These are phyloP conservation scores for Fusarium dimerum DNA, from an alignment of 2,329 filamentous ascomycete genomes.

Conservation along the genomic window DNA sequence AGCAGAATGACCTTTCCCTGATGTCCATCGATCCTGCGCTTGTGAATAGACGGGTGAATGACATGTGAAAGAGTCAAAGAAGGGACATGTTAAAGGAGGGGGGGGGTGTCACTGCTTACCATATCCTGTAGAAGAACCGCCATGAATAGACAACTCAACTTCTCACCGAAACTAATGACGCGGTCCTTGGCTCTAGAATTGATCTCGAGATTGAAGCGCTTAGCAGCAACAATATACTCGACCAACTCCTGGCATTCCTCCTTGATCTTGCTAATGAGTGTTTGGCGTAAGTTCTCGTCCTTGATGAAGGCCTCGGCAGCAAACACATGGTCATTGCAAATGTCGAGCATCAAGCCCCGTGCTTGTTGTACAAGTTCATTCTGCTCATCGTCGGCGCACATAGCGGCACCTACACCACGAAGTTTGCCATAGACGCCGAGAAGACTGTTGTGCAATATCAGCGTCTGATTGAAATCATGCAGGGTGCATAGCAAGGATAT, in stretches of 20 bases:
- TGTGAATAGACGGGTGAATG: neutral
- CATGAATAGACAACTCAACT: slow-evolving; percentile 92
- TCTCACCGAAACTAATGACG: slow-evolving; percentile 94
- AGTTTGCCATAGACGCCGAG: slow-evolving; percentile 62
- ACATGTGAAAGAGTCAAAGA: neutral
- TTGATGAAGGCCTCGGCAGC: slow-evolving; percentile 67
- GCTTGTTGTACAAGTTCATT: slow-evolving; percentile 61
- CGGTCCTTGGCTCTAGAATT: slow-evolving; percentile 80
- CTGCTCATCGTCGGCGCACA: slow-evolving; percentile 52
- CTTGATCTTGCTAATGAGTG: slow-evolving; percentile 67
- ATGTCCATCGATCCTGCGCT: neutral
- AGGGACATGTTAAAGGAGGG: neutral
- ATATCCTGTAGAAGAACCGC: slow-evolving; percentile 77
- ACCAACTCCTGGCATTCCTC: slow-evolving; percentile 78
- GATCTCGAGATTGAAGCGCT: slow-evolving; percentile 71
- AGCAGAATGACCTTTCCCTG: slow-evolving; percentile 16
- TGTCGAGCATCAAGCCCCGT: slow-evolving; percentile 73
- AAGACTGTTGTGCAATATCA: slow-evolving; percentile 40
- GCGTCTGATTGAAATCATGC: neutral
- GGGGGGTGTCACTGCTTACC: slow-evolving; percentile 37
- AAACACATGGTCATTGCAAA: slow-evolving; percentile 78
- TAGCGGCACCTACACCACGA: slow-evolving; percentile 52
- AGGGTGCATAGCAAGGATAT: neutral
- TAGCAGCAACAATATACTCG: slow-evolving; percentile 68
- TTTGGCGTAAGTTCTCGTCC: slow-evolving; percentile 55